Evolutionary conservation across 495 filamentous ascomycete genomes (phyloP).

Genomic region (Trichocladium uniseriatum): DNA sequence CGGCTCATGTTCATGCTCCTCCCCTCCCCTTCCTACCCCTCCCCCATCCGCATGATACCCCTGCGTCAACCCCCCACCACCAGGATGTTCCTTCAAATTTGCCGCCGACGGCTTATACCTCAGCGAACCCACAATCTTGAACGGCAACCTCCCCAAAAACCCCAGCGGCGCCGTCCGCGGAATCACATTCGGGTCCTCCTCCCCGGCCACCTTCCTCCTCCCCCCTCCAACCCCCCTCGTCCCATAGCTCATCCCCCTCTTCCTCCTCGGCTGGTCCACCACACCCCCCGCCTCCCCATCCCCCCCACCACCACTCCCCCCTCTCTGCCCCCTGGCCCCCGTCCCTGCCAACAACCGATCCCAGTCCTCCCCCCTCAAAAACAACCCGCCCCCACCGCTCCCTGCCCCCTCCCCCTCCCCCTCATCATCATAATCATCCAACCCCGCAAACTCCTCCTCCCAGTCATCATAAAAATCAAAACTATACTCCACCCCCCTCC

Average conservation of each 20-base stretch:
- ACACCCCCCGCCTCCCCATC: constrained; percentile 30
- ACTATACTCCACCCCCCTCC: constrained; percentile 59
- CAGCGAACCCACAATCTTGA: constrained; percentile 71
- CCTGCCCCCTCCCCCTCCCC: constrained; percentile 40
- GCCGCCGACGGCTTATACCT: constrained; percentile 87
- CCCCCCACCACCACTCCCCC: constrained; percentile 16
- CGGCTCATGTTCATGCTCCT: constrained; percentile 58
- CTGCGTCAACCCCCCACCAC: constrained; percentile 40
- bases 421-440: constrained; percentile 39
- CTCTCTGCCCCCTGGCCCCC: constrained; percentile 40
- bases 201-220: constrained; percentile 59
- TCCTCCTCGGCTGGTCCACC: constrained; percentile 59
- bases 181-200: constrained; percentile 82
- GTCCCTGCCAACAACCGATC: constrained; percentile 78
- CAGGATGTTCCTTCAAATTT: constrained; percentile 84
- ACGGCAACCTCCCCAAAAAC: constrained; percentile 75
- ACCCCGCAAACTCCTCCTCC: no score
- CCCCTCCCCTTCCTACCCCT: neutral
- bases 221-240: constrained; percentile 48
- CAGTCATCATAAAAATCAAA: constrained; percentile 99
- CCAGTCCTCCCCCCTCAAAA: constrained; percentile 75
- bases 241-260: constrained; percentile 83
- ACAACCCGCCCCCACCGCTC: constrained; percentile 41
- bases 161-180: constrained; percentile 78
- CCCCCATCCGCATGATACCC: neutral